Evolutionary conservation across 768 basidiomycete genomes (phyloP).

Genomic region (Dacryopinax spathularia): DNA sequence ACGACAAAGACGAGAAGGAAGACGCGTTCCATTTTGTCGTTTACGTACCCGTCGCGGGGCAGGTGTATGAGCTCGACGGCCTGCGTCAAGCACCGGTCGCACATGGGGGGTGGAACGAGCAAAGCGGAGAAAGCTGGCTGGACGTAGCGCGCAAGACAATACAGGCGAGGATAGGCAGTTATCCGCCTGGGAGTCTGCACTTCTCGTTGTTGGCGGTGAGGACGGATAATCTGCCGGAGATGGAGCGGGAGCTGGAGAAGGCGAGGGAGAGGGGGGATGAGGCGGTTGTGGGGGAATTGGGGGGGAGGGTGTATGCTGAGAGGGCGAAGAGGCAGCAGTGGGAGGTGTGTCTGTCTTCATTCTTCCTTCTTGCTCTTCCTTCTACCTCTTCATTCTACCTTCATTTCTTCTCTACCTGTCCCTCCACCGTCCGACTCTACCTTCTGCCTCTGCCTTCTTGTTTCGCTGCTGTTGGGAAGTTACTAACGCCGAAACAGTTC

Average conservation of each 20-base stretch:
- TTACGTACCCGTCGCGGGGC: slow-evolving; percentile 72
- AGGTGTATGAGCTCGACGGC: slow-evolving; percentile 87
- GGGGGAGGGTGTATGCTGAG: slow-evolving; percentile 48
- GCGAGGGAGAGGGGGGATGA: slow-evolving; percentile 15
- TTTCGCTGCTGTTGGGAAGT: neutral
- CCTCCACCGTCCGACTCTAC: neutral
- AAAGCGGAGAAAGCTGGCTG: slow-evolving; percentile 68
- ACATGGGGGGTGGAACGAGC: slow-evolving; percentile 54
- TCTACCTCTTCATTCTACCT: neutral
- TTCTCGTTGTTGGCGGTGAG: slow-evolving; percentile 20
- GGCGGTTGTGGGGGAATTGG: slow-evolving; percentile 36
- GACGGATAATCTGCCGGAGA: slow-evolving; percentile 6
- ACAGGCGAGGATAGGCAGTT: neutral
- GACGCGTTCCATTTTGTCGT: slow-evolving; percentile 97
- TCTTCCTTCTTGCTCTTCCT: neutral
- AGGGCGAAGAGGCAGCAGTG: slow-evolving; percentile 63
- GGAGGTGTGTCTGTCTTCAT: slow-evolving; percentile 43
- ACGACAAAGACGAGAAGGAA: slow-evolving; percentile 42
- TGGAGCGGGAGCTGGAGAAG: slow-evolving; percentile 8
- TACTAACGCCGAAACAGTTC: slow-evolving; percentile 34
- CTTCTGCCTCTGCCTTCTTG: too few species aligned
- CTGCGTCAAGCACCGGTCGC: slow-evolving; percentile 63
- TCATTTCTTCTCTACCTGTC: slow-evolving; percentile 9
- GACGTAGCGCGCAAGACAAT: slow-evolving; percentile 51
- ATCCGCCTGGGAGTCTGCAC: neutral